Base-by-base conservation (phyloP, 2,329 filamentous ascomycete genomes). In the Colletotrichum melonis region DNA sequence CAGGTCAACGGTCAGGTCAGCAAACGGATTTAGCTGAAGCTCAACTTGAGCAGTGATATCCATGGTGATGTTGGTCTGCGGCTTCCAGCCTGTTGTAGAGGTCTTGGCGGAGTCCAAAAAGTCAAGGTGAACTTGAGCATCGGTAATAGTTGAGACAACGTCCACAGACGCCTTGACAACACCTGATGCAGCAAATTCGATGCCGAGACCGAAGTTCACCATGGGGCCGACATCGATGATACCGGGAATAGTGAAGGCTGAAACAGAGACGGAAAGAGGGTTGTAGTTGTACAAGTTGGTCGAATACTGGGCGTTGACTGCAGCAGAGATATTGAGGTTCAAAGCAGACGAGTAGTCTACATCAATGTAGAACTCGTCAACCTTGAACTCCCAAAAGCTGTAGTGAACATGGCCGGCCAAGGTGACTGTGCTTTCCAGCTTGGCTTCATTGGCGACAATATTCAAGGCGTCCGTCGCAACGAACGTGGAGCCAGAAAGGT, bases 321-420 rank as follows among this genome's bases (percentile, higher is more conserved):
- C 77, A 28, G 83, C 78, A 35, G 79, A 80, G 38, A 87, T 69
- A 19, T 75, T 80, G 4, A 78, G 80, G 12, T 80, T 79, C 22
- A 73, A 32, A 55, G 75, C 77, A 74, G 81, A 83, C 0, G 81
- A 73, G 2, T 75, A 79, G 67, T 85, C 83, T 64, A 86, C 79
- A 69, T 86, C 84, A 59, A 87, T 83, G 76, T 82, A 83, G 8
- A 86, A 79, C 52, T 79, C 76, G 52, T 82, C 76, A 6, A 84
- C 76, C 56, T 78, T 76, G 42, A 78, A 77, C n/a, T 73, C 72
- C 52, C 78, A 76, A 73, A 85, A 80, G 73, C 81, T 81, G 77
- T 84, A 86, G 62, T 80, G 78, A 14, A 86, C 78, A 67, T 82
- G 81, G 26, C 84, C 85, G 1, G 83, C 83, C 46, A 86, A 81